Evolutionary conservation across 768 basidiomycete genomes (phyloP).

Genomic region (Xanthoconium purpureum): DNA sequence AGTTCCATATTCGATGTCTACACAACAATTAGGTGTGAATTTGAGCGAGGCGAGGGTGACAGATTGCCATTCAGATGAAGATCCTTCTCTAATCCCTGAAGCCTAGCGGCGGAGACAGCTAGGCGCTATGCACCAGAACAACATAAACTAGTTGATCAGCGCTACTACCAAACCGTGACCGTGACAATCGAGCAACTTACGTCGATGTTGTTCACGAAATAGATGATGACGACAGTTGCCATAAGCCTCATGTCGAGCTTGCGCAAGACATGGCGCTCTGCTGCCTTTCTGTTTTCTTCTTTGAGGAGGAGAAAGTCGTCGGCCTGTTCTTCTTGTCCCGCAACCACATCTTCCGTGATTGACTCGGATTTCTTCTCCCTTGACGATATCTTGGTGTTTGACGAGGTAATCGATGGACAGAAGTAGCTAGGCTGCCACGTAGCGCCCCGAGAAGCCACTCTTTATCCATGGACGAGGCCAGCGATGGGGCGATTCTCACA

Average conservation of each 20-base stretch:
- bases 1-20: slow-evolving; percentile 52
- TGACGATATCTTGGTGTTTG: slow-evolving; percentile 1
- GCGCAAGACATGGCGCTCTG: slow-evolving; percentile 25
- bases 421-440: background rate
- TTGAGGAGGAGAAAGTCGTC: slow-evolving; percentile 13
- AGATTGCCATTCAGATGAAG: slow-evolving; percentile 31
- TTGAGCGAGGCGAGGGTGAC: background rate
- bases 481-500: background rate
- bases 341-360: background rate
- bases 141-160: background rate
- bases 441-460: background rate
- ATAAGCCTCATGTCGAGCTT: slow-evolving; percentile 31
- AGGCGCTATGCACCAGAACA: slow-evolving; percentile 29
- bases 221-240: slow-evolving; percentile 26
- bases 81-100: slow-evolving; percentile 40
- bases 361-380: slow-evolving; percentile 10
- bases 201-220: slow-evolving; percentile 27
- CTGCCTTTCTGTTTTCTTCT: slow-evolving; percentile 11
- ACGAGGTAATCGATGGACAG: no score
- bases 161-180: background rate
- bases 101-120: slow-evolving; percentile 36
- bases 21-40: background rate
- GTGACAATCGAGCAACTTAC: slow-evolving; percentile 4
- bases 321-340: background rate
- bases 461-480: background rate